These are phyloP conservation scores for Hansenula lynferdii DNA, from an alignment of 1,139 yeast species.

Conservation along the genomic window DNA sequence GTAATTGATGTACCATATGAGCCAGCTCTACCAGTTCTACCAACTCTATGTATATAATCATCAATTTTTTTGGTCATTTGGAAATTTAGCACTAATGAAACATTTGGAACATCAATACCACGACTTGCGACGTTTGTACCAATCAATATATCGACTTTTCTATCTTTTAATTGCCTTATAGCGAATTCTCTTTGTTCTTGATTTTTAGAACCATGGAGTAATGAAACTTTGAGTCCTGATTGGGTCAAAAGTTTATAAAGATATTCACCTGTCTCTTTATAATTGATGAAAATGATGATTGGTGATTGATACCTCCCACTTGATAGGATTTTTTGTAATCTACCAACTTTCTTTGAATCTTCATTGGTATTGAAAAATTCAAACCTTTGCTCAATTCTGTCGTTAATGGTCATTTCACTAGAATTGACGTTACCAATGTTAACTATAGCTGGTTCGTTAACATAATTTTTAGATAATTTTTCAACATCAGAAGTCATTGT, in stretches of 20 bases:
- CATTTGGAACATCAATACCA: conserved; percentile 89
- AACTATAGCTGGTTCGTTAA: conserved; percentile 57
- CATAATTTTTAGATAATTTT: conserved; percentile 55
- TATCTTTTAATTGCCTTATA: conserved; percentile 55
- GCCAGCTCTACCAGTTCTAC: conserved; percentile 97
- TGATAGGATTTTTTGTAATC: conserved; percentile 31
- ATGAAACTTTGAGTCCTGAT: conserved; percentile 46
- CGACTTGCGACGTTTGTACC: conserved; percentile 98
- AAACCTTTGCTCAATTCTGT: conserved; percentile 64
- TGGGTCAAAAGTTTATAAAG: conserved; percentile 46
- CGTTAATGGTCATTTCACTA: conserved; percentile 28
- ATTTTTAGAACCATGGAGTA: conserved; percentile 81
- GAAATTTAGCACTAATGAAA: conserved; percentile 77
- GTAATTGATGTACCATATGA: conserved; percentile 71
- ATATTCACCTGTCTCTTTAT: conserved; percentile 65
- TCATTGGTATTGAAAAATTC: conserved; percentile 36
- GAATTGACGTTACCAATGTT: conserved; percentile 56
- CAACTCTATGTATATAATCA: conserved; percentile 88
- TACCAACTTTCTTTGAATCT: conserved; percentile 33
- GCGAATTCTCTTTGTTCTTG: conserved; percentile 89
- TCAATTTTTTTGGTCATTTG: conserved; percentile 79
- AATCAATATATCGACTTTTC: conserved; percentile 60
- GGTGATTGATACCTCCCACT: conserved; percentile 38
- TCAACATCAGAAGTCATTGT: conserved; percentile 81
- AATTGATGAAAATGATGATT: conserved; percentile 78